Base-by-base conservation (phyloP, 2,329 filamentous ascomycete genomes). In the Metarhizium humberi region DNA sequence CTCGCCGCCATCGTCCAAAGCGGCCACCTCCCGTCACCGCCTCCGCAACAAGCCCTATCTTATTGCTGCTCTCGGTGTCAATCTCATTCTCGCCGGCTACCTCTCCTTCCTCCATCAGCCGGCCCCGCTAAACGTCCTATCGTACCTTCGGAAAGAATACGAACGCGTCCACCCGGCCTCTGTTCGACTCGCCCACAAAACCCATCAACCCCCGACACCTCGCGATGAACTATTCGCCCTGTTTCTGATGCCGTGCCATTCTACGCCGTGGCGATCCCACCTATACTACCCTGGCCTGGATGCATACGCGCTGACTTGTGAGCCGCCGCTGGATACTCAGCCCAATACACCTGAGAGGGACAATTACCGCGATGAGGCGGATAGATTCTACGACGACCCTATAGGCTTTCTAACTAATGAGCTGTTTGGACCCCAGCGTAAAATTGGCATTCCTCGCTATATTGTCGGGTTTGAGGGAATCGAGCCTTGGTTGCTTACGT, bases 171-270 rank as follows among this genome's bases (percentile, higher is more conserved):
- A 83, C 61, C 74, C 78, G 1, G 42, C 61, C 32, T 58, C 63
- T 45, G 60, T 62, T 6, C 57, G 54, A 3, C 52, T 62, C 30
- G 60, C 63, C 25, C 64, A 64, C 48, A 45, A 38, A 16, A 51
- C 58, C 55, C 53, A 54, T 58, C 55, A 50, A 7, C 56, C 59
- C 6, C 55, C 62, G 16, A 59, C 66, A 46, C 29, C 61, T 64
- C 52, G 62, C 40, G 63, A 73, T 40, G 78, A 81, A 56, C 76
- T 84, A 11, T 86, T 85, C 63, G 82, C 86, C 38, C 86, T 87
- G 20, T 96, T 97, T 72, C 79, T 99, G 29, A 95, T 92, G 80
- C 94, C 94, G 10, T 99, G 94, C 73, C 94, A 99, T 75, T 89
- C 88, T 61, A 97, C 92, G 0, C 92, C 94, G 2, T 97, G 94